Evolutionary conservation across 139 green algal species (phyloP), one percentile per base, ranked within the genome.

Genomic region (Choricystis sp.): DNA sequence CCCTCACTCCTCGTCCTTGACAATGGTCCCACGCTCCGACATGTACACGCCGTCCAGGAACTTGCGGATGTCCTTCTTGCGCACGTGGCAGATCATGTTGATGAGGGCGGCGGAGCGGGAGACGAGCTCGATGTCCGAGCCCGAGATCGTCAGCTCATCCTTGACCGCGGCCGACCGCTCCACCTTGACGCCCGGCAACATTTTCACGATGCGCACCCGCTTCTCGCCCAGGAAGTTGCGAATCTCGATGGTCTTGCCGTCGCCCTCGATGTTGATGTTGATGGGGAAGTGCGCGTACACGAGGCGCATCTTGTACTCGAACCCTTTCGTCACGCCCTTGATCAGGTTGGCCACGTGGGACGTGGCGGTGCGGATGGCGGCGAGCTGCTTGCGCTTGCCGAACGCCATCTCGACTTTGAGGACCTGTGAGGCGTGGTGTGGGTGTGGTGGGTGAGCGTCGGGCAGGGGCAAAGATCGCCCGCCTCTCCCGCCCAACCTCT

Each of bases 261-360:
- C 67, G 61, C 57, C 62, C 70, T 87, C 83, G 68, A 99, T 96
- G 85, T 89, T 95, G 72, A 89, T 81, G 79, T 98, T 97, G 81
- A 99, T 96, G 77, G 94, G 94, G 68, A 99, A 99, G 69, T 99
- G 94, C 24, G 92, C 90, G 65, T 99, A 99, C 79, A 99, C 94
- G 59, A 98, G 78, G 69, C 93, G 81, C 92, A 99, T 96, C 83
- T 96, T 98, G 86, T 97, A 98, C 67, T 92, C 76, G 68, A 92
- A 98, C 65, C 91, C 92, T 71, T 85, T 84, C 59, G 84, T 87
- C 26, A 86, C 79, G 31, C 83, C 81, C 26, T 72, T 81, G 73
- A 87, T 89, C 72, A 90, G 72, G 69, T 81, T 83, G 60, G 70
- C 73, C 75, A 65, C 22, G 57, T 64, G 56, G 20, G 25, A 58